These are phyloP conservation scores for Backusella mclennaniae DNA, from an alignment of 192 early-diverging fungal species.

Conservation along the genomic window DNA sequence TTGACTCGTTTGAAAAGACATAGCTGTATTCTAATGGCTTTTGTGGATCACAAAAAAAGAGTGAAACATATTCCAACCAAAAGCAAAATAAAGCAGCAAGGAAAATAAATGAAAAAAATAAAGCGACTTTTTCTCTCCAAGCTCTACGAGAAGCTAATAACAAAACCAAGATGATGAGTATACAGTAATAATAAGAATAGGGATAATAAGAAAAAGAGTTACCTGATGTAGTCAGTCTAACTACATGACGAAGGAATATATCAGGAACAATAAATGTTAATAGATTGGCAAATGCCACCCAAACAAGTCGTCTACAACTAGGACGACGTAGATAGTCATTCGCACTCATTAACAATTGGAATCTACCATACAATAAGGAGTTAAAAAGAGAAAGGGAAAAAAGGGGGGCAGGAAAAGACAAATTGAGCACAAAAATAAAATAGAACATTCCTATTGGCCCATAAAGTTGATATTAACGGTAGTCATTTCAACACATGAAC, in stretches of 20 bases:
- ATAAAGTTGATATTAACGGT: neutral
- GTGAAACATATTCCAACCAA: slow-evolving; percentile 31
- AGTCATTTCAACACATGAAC: neutral
- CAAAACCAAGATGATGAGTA: neutral
- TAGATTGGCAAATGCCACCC: slow-evolving; percentile 23
- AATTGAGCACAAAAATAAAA: neutral
- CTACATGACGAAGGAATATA: slow-evolving; percentile 13
- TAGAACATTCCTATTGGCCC: neutral
- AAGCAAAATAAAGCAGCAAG: slow-evolving; percentile 21
- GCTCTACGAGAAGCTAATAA: slow-evolving; percentile 20
- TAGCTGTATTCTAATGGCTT: slow-evolving; percentile 20
- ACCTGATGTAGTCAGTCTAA: slow-evolving; percentile 23
- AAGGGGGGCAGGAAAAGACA: neutral
- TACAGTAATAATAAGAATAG: neutral
- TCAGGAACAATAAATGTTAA: slow-evolving; percentile 27
- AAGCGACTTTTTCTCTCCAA: slow-evolving; percentile 34
- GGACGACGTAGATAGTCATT: slow-evolving; percentile 14
- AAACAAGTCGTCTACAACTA: slow-evolving; percentile 22
- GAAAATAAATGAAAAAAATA: slow-evolving; percentile 22
- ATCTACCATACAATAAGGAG: slow-evolving; percentile 14
- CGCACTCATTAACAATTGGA: slow-evolving; percentile 1
- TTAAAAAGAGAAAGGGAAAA: neutral
- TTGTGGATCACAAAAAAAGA: slow-evolving; percentile 28
- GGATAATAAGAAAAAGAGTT: neutral
- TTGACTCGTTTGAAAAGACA: slow-evolving; percentile 16